Percentiles rank a stretch among this genome's conserved stretches.
Conservation (phyloP, 495 filamentous ascomycete genomes). For the Penicillium taxi region DNA sequence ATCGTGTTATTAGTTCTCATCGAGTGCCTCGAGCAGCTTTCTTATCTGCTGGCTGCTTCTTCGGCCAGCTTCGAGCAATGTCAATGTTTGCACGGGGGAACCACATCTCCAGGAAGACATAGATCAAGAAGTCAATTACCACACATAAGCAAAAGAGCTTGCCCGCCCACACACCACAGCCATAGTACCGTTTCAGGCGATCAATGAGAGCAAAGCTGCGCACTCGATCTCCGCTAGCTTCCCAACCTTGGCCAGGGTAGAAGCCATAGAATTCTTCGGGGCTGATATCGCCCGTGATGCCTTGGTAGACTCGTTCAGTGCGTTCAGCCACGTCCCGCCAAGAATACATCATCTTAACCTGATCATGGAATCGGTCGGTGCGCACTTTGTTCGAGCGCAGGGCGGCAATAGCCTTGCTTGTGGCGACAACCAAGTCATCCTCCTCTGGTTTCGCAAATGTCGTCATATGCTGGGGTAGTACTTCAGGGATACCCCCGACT, state of each 20-base stretch:
- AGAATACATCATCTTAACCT: conserved; percentile 95
- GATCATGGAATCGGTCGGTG: conserved; percentile 89
- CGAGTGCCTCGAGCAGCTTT: conserved; percentile 5
- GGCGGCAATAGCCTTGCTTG: conserved; percentile 81
- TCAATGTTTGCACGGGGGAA: conserved; percentile 81
- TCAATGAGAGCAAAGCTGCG: conserved; percentile 90
- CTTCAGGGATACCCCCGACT: conserved; percentile 94
- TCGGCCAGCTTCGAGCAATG: conserved; percentile 83
- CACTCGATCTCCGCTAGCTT: conserved; percentile 63
- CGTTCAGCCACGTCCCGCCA: conserved; percentile 92
- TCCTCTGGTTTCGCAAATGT: conserved; percentile 73
- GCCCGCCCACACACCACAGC: conserved; percentile 99
- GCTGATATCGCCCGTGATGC: conserved; percentile 73
- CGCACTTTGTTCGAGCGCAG: conserved; percentile 82
- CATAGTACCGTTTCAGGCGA: conserved; percentile 89
- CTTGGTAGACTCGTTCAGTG: conserved; percentile 90
- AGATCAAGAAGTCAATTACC: conserved; percentile 86
- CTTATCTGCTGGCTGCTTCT: conserved; percentile 43
- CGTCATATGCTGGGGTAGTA: conserved; percentile 83
- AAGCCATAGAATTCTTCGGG: conserved; percentile 84
- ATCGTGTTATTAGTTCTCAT: too few relatives aligned
- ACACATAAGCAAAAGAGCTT: conserved; percentile 95
- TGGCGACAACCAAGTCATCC: conserved; percentile 57
- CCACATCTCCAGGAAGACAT: conserved; percentile 76
- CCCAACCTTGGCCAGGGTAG: conserved; percentile 54